Conservation (phyloP, 768 basidiomycete genomes). For the Collybia nuda region DNA sequence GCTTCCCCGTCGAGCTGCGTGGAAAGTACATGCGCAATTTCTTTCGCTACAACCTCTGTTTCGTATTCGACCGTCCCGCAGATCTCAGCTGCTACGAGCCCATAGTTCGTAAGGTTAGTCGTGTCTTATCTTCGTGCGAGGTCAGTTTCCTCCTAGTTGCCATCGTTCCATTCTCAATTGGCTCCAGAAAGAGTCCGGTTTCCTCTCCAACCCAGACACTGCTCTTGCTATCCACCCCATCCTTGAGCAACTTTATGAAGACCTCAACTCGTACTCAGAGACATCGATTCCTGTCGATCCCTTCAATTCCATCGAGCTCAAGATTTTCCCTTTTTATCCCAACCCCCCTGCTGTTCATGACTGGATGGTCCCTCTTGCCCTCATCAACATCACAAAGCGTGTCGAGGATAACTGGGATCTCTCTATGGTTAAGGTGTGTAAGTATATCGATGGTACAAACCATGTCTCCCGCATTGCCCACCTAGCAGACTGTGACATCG, state of each 20-base stretch:
- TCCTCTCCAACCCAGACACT: slow-evolving; percentile 74
- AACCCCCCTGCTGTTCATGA: slow-evolving; percentile 89
- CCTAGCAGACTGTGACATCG: slow-evolving; percentile 85
- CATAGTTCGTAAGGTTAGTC: slow-evolving; percentile 90
- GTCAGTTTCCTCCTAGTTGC: slow-evolving; percentile 40
- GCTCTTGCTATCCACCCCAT: slow-evolving; percentile 75
- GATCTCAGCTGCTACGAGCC: slow-evolving; percentile 96
- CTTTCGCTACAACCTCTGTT: slow-evolving; percentile 93
- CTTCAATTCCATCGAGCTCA: slow-evolving; percentile 93
- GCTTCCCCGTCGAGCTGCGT: slow-evolving; percentile 82
- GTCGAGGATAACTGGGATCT: slow-evolving; percentile 95
- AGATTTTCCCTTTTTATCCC: slow-evolving; percentile 95
- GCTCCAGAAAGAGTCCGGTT: slow-evolving; percentile 79
- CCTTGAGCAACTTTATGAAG: slow-evolving; percentile 95
- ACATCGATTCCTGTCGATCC: slow-evolving; percentile 89
- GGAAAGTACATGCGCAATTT: slow-evolving; percentile 83
- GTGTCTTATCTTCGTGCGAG: slow-evolving; percentile 88
- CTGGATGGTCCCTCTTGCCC: slow-evolving; percentile 93
- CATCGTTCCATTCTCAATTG: slow-evolving; percentile 1
- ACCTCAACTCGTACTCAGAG: slow-evolving; percentile 96
- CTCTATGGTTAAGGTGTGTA: slow-evolving; percentile 85
- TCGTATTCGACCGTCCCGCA: slow-evolving; percentile 90
- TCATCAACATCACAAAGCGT: slow-evolving; percentile 80
- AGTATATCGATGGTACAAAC: slow-evolving; percentile 86
- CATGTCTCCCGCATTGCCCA: slow-evolving; percentile 91